Evolutionary conservation across 2,329 filamentous ascomycete species (phyloP), one percentile per base, ranked within the genome.

Genomic region (Aureobasidium sp.): DNA sequence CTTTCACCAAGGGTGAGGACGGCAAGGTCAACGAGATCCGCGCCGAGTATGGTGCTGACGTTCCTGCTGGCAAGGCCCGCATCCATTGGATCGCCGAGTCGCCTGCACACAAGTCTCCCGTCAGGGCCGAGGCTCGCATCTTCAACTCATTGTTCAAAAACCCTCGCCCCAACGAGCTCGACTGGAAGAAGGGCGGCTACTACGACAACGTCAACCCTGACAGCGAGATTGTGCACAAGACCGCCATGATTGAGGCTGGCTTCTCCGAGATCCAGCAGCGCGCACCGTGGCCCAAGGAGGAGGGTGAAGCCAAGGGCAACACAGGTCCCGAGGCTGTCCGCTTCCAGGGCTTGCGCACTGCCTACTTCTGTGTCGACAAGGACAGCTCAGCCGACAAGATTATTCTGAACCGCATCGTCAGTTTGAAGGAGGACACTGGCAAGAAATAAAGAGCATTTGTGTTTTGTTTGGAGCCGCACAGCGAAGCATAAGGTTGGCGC

Each of bases 291-390:
- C 88, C 89, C 2, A 84, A 86, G 67, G 81, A 84, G 39, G 85
- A 81, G 5, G 86, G 86, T 10, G 87, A 90, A 56, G 77, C 81
- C 59, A 72, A 78, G 54, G 79, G 77, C 10, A 79, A 77, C 60
- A 63, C 57, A 16, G 66, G 66, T 10, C 85, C 84, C 1, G 80
- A 81, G 21, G 87, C 88, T 52, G 85, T 96, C 6, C 78, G 91
- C 42, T 97, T 97, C 78, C 91, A 97, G 75, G 91, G 83, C 2
- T 83, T 95, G 77, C 79, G 91, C 22, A 86, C 91, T 39, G 91
- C 85, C 8, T 95, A 94, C 67, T 93, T 93, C 71, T 83, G 83
- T 74, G 76, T 94, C 68, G 90, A 96, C 66, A 80, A 79, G 45
- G 89, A 95, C 62, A 70, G 65, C 0, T 68, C 67, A 35, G 80